These are phyloP conservation scores for Cornus suecica DNA, from an alignment of 148 eudicot genomes.

Conservation along the genomic window DNA sequence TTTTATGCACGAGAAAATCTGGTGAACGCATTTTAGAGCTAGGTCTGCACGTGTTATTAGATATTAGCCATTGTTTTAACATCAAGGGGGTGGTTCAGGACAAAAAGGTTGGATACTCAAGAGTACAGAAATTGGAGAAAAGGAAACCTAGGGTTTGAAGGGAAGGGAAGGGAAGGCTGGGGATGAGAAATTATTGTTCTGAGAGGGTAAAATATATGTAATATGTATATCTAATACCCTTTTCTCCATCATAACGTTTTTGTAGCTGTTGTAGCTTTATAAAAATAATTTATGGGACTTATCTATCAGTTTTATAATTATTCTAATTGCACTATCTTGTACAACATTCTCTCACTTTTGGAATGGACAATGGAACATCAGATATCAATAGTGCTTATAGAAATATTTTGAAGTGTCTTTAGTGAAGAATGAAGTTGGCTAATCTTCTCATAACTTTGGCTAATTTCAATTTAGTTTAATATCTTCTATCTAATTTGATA, in stretches of 20 bases:
- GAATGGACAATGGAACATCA: too few species aligned
- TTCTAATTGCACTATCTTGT: neutral
- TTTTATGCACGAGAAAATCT: conserved; percentile 1
- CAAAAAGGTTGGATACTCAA: neutral
- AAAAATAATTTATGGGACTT: neutral
- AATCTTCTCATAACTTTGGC: too few species aligned
- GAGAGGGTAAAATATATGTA: conserved; percentile 5
- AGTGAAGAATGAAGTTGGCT: too few species aligned
- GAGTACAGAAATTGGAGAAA: neutral
- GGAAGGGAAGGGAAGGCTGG: neutral
- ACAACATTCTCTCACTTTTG: too few species aligned
- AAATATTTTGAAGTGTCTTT: too few species aligned
- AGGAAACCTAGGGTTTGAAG: conserved; percentile 1
- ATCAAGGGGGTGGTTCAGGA: conserved; percentile 9
- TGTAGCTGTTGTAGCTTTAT: conserved; percentile 13
- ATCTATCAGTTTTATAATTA: too few species aligned
- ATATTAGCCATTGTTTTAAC: conserved; percentile 5
- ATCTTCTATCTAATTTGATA: too few species aligned
- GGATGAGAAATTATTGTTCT: neutral
- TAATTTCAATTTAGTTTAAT: too few species aligned
- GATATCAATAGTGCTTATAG: too few species aligned
- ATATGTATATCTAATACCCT: neutral
- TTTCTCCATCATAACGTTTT: neutral
- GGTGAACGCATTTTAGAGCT: conserved; percentile 1
- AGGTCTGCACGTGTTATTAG: conserved; percentile 5